Evolutionary conservation across 2,329 filamentous ascomycete genomes (phyloP), one percentile per base, ranked within the genome.

Genomic region (Xylaria sp.): DNA sequence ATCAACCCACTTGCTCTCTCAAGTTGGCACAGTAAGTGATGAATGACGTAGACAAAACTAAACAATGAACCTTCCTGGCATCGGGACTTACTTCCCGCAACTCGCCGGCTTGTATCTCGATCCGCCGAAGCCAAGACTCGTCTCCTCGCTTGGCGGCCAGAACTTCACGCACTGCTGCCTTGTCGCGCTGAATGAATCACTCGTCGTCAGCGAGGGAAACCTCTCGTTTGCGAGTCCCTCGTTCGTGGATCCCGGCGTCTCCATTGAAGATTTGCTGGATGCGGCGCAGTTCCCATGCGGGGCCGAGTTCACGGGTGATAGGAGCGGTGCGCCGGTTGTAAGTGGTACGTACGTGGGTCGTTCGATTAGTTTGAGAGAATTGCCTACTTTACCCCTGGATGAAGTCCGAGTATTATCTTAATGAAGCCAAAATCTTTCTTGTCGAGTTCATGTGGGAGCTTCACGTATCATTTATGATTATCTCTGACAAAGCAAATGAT

Each of bases 151-250:
- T 15, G 76, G 76, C 13, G 75, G 76, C 0, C 77, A 77, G 62
- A 74, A 76, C 70, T 77, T 76, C 63, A 74, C 74, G 28, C 75
- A 78, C 59, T 77, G 77, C 71, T 77, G 76, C 51, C 66, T 77
- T n/a, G 26, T 73, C 3, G 77, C 77, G 0, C 63, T 77, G 13
- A 77, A 77, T 51, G 66, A 69, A 17, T 77, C 77, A 3, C 69
- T 78, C 0, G 59, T 59, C 0, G 44, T 75, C 4, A 6, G 57
- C 6, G 66, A 73, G 9, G 72, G 73, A 11, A 77, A 75, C 58
- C 66, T 77, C 4, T 68, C 72, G 5, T 77, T 75, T 59, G 68
- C 74, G 1, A 15, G 65, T 15, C 56, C 65, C 0, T 76, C 74
- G 13, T 77, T 75, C 65, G 70, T 78, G 0, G 71, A 71, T 2